Base-by-base conservation (phyloP, 106 monocot genomes). In the Acanthochlamys bracteata region DNA sequence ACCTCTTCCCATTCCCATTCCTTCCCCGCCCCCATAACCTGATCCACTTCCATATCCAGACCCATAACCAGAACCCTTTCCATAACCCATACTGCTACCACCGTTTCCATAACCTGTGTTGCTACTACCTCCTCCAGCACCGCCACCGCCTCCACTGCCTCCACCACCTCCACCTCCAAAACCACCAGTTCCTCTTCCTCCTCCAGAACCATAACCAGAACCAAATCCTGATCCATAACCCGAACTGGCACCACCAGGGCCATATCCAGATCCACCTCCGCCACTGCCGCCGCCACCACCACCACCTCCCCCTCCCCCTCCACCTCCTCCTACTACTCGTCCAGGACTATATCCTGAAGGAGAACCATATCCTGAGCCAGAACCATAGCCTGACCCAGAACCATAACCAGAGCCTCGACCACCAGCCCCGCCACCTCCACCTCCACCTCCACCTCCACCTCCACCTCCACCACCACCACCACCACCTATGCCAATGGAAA, bases 281-380 rank as follows among this genome's bases (percentile, higher is more conserved):
- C 57, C 55, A 4, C 49, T 9, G 49, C 49, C 15, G 12, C 49
- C 49, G 49, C 49, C 49, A 49, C 49, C 49, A 14, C 49, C 49
- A 49, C 49, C 49, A 1, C 49, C 49, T 12, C 43, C 43, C 10
- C 43, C 43, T 43, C 43, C 68, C 17, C 53, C 27, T 3, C 68
- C 68, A 7, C 56, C 55, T 11, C 68, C 68, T 24, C 68, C 68
- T 27, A 55, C 68, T n/a, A 40, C 56, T 26, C 68, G n/a, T 16
- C 42, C 42, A 26, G 24, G 39, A 23, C 68, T 56, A 41, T 25
- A 69, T 11, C 68, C 68, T 10, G 39, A 56, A 7, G 25, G 25
- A 26, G 40, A 55, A 7, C 68, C 68, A 7, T n/a, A 19, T 11
- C 68, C 68, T 7, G 39, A 69, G 39, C 68, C 68, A 17, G 24